phyloP scores from a whole-genome alignment of 2,329 filamentous ascomycete species.

The Phialophora expanda region DNA sequence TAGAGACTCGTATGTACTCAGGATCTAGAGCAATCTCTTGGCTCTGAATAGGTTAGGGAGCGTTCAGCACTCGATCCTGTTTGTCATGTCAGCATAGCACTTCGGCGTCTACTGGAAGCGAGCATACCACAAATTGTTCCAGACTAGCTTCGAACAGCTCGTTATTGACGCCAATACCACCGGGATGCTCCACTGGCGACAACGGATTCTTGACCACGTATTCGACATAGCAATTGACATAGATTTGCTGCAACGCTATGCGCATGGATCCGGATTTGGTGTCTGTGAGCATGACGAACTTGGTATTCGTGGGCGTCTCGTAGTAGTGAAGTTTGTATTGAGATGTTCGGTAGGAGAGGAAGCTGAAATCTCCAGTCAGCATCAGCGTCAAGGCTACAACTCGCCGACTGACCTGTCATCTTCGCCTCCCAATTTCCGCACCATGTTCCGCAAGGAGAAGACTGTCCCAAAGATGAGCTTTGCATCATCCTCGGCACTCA shows the following conservation, averaged over 20 bases:
- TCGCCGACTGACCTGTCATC: constrained; percentile 69
- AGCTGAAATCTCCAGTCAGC: constrained; percentile 59
- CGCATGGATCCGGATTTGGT: constrained; percentile 86
- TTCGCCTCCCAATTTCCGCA: constrained; percentile 87
- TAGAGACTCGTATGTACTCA: neutral
- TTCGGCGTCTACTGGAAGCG: neutral
- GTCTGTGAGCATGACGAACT: constrained; percentile 96
- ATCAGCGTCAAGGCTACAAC: neutral
- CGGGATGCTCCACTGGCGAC: constrained; percentile 65
- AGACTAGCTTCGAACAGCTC: constrained; percentile 67
- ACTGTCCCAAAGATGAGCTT: constrained; percentile 98
- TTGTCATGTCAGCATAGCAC: constrained; percentile 19
- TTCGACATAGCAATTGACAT: constrained; percentile 97
- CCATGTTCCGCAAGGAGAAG: constrained; percentile 96
- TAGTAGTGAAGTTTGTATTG: constrained; percentile 99
- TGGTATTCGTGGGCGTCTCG: constrained; percentile 93
- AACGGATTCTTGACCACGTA: constrained; percentile 74
- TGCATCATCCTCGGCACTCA: constrained; percentile 77
- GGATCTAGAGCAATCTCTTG: neutral
- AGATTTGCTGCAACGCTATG: constrained; percentile 95
- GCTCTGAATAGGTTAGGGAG: constrained; percentile 20
- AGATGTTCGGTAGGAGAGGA: constrained; percentile 88
- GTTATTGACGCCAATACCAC: constrained; percentile 67
- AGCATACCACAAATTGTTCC: constrained; percentile 57
- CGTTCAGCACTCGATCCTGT: constrained; percentile 40